phyloP scores from a whole-genome alignment of 129 eudicot species.

The Flaveria brownii region DNA sequence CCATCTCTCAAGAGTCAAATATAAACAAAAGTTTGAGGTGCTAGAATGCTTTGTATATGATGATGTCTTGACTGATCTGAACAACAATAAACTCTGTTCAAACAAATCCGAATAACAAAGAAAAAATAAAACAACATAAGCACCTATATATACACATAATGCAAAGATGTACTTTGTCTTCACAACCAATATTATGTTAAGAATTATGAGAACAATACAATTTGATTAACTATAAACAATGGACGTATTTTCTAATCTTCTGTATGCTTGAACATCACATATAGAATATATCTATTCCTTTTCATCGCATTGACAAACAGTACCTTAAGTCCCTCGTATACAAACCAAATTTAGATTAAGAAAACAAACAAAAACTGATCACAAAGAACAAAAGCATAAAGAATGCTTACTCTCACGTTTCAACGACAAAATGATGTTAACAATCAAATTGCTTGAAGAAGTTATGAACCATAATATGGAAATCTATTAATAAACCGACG shows the following conservation, averaged over 20 bases:
- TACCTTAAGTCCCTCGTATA: background rate
- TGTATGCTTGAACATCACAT: background rate
- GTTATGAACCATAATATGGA: constrained; percentile 3
- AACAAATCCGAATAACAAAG: constrained; percentile 4
- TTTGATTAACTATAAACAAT: too few relatives aligned
- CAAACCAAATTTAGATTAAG: constrained; percentile 13
- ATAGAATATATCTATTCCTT: background rate
- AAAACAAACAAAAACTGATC: constrained; percentile 6
- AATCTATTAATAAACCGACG: background rate
- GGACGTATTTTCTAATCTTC: background rate
- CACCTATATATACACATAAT: background rate
- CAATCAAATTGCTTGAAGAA: too few relatives aligned
- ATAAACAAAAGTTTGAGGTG: constrained; percentile 8
- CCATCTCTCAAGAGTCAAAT: constrained; percentile 38
- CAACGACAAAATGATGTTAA: too few relatives aligned
- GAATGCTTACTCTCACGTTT: too few relatives aligned
- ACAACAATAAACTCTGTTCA: constrained; percentile 16
- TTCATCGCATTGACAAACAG: background rate
- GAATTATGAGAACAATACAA: too few relatives aligned
- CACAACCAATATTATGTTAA: too few relatives aligned
- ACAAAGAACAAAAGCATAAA: constrained; percentile 1
- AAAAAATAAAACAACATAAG: constrained; percentile 19
- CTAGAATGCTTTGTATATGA: constrained; percentile 22
- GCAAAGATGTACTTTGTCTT: too few relatives aligned
- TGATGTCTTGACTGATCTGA: constrained; percentile 17